Conservation (phyloP, 177 flowering plant genomes). For the Vitis hybrid region DNA sequence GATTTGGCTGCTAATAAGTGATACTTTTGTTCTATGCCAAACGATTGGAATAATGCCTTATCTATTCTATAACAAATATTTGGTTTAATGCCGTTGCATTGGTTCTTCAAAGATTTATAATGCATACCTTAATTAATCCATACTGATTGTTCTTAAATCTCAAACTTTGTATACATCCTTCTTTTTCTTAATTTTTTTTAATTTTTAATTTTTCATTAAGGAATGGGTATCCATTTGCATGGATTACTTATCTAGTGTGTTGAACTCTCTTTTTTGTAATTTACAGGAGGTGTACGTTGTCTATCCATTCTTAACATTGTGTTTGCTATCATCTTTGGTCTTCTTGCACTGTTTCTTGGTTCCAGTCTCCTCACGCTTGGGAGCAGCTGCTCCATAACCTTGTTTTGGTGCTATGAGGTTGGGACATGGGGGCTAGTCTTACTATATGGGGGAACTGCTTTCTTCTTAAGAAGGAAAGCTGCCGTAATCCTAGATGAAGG, state of each 20-base stretch:
- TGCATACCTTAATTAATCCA: too few relatives aligned
- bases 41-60: neutral
- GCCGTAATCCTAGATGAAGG: slow-evolving; percentile 73
- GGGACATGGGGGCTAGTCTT: slow-evolving; percentile 74
- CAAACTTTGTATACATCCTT: too few relatives aligned
- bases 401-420: slow-evolving; percentile 96
- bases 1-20: neutral
- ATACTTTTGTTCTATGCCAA: neutral
- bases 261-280: slow-evolving; percentile 1
- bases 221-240: neutral
- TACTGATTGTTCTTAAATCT: too few relatives aligned
- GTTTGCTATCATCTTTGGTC: slow-evolving; percentile 73
- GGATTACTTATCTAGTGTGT: neutral
- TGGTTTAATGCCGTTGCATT: too few relatives aligned
- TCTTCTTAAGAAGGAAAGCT: slow-evolving; percentile 76
- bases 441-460: slow-evolving; percentile 77
- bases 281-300: slow-evolving; percentile 89
- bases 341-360: slow-evolving; percentile 84
- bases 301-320: slow-evolving; percentile 73
- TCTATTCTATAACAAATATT: too few relatives aligned
- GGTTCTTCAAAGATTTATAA: too few relatives aligned
- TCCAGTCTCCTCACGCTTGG: slow-evolving; percentile 80
- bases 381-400: slow-evolving; percentile 75
- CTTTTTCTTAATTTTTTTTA: too few relatives aligned
- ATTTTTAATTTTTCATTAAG: too few relatives aligned